Evolutionary conservation across 768 basidiomycete genomes (phyloP), one percentile per base, ranked within the genome.

Genomic region (Mycena polygramma): DNA sequence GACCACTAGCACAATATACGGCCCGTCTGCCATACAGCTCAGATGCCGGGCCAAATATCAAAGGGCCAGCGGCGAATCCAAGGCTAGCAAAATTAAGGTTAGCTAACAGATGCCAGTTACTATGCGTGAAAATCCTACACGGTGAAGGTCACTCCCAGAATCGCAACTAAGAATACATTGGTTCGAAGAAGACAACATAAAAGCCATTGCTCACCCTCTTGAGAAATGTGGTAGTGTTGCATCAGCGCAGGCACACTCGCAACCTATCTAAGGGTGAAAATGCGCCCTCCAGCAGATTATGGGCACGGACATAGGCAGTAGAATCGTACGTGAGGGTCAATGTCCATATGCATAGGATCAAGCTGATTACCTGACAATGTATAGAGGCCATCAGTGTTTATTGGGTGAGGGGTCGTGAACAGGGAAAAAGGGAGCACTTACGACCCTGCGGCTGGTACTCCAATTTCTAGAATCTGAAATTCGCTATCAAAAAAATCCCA

Each of bases 11-110:
- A 7, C 51, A 24, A 51, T 72, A 72, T 26, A 72, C 63, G 11
- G 46, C 58, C 19, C 52, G 66, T 10, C 77, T 71, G 11, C 77
- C 77, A 26, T 76, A 77, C 2, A 77, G 46, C 60, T 77, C 75
- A n/a, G 72, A 74, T 8, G 75, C 60, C 9, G 77, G 77, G 7
- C 77, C 75, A 39, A 75, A 72, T 4, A 77, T 39, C 7, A 74
- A 45, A 5, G 73, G 73, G 4, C 71, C 71, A 2, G 71, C 71
- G 8, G 67, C 71, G 35, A 72, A 72, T 11, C 71, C 71, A 11
- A 72, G 49, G 8, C 70, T 72, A 22, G 10, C 0, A 59, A 41
- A 35, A 19, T n/a, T 45, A 7, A 9, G 8, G 2, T 54, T 4
- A 60, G 36, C 51, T 43, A 20, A 53, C 9, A 7, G 11, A 8